Conservation (phyloP, 1,284 basidiomycete genomes). For the Polyporus tsugae region DNA sequence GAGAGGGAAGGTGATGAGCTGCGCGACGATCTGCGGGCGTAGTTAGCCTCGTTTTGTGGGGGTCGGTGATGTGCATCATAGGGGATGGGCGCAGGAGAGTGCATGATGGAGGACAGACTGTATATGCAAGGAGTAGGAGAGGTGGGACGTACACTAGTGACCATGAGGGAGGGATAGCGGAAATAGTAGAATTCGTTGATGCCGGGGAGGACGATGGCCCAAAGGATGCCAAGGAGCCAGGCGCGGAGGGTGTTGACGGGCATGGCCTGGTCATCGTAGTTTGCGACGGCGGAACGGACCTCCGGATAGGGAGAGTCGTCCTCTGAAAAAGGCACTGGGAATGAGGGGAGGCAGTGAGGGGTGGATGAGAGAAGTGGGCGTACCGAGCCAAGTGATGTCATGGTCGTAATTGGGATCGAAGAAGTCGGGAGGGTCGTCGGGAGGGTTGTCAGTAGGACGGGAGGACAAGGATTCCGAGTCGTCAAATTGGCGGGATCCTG, state of each 20-base stretch:
- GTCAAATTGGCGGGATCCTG: conserved; percentile 22
- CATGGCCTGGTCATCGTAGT: conserved; percentile 43
- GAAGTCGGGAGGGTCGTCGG: conserved; percentile 35
- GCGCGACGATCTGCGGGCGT: conserved; percentile 54
- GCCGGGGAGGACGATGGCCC: conserved; percentile 62
- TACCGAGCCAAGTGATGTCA: conserved; percentile 39
- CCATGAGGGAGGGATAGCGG: conserved; percentile 65
- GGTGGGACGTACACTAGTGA: conserved; percentile 38
- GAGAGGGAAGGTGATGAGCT: conserved; percentile 67
- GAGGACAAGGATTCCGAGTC: conserved; percentile 28
- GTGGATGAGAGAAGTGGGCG: conserved; percentile 12
- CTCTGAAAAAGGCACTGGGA: conserved; percentile 27
- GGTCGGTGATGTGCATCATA: not conserved
- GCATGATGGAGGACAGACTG: not conserved
- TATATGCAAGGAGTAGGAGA: not conserved
- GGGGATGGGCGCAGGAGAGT: not conserved
- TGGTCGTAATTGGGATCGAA: conserved; percentile 42
- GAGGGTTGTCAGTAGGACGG: conserved; percentile 17
- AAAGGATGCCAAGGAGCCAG: conserved; percentile 58
- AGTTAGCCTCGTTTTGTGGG: conserved; percentile 8
- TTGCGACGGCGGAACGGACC: conserved; percentile 45
- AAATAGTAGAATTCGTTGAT: conserved; percentile 76
- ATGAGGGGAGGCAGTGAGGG: not conserved
- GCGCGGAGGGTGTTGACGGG: conserved; percentile 62
- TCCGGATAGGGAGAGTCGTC: conserved; percentile 47